These are phyloP conservation scores for Suillus americanus DNA, from an alignment of 768 basidiomycete species.

Conservation along the genomic window DNA sequence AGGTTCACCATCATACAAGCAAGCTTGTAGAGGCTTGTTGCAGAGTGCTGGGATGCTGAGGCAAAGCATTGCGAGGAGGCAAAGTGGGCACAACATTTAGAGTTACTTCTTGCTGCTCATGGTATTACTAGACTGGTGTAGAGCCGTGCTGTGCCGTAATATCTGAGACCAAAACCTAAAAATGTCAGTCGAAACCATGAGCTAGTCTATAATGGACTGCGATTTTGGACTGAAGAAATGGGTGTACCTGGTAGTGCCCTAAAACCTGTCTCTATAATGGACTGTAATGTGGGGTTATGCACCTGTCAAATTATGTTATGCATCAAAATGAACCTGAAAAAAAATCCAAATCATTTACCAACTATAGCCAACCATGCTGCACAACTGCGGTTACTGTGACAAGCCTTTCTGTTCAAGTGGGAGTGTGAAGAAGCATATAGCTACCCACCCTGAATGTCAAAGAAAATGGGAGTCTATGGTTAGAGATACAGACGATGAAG, in stretches of 20 bases:
- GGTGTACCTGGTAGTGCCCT: neutral
- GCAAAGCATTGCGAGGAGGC: neutral
- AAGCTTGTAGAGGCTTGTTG: neutral
- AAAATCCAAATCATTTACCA: neutral
- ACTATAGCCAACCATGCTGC: neutral
- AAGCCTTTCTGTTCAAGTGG: too few species aligned
- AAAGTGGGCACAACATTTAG: neutral
- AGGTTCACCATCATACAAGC: neutral
- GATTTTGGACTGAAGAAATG: constrained; percentile 1
- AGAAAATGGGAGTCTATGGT: too few species aligned
- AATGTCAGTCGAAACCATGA: neutral
- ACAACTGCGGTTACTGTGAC: neutral
- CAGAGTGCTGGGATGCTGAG: neutral
- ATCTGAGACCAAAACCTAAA: neutral
- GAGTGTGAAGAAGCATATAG: too few species aligned
- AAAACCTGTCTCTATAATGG: too few species aligned
- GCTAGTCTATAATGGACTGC: too few species aligned
- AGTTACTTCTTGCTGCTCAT: neutral
- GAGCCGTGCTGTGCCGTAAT: neutral
- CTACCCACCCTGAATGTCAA: too few species aligned
- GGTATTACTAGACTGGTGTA: neutral
- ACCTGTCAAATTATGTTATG: neutral
- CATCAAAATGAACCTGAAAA: neutral
- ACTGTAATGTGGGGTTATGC: neutral
- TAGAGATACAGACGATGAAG: too few species aligned